Conservation (phyloP, 805 yeast species). For the Nakazawaea sp. region DNA sequence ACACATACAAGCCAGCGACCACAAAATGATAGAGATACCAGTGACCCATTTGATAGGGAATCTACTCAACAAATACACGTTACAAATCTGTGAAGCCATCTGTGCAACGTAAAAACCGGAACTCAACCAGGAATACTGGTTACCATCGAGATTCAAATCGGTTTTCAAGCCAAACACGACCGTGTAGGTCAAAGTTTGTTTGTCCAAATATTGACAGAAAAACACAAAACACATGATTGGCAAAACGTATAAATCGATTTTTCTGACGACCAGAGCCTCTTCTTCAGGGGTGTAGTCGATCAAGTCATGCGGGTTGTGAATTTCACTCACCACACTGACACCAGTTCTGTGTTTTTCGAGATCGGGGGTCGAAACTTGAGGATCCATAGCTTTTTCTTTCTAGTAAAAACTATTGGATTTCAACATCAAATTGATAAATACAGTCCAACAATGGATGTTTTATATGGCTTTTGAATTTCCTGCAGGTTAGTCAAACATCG, state of each 20-base stretch:
- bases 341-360: too few species aligned
- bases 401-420: too few species aligned
- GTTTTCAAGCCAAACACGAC: slow-evolving; percentile 18
- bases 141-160: slow-evolving; percentile 22
- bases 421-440: too few species aligned
- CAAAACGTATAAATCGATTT: slow-evolving; percentile 44
- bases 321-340: too few species aligned
- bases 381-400: too few species aligned
- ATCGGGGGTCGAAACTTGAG: too few species aligned
- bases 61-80: slow-evolving; percentile 24
- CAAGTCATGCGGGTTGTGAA: slow-evolving; percentile 7
- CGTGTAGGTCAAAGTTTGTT: slow-evolving; percentile 30
- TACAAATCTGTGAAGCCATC: slow-evolving; percentile 28
- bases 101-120: slow-evolving; percentile 31
- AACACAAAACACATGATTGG: slow-evolving; percentile 44
- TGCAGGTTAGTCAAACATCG: too few species aligned
- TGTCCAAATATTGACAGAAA: slow-evolving; percentile 55
- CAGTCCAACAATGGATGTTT: too few species aligned
- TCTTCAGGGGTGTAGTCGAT: slow-evolving; percentile 23
- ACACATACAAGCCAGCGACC: slow-evolving; percentile 41
- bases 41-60: slow-evolving; percentile 30
- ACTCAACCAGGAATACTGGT: slow-evolving; percentile 16
- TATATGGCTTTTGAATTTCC: too few species aligned
- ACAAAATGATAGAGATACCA: slow-evolving; percentile 21
- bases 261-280: slow-evolving; percentile 23